A percentile compares a stretch with the other conserved stretches of the same genome.
Conservation (phyloP, 2,329 filamentous ascomycete species). For the Rhinocladiella similis region DNA sequence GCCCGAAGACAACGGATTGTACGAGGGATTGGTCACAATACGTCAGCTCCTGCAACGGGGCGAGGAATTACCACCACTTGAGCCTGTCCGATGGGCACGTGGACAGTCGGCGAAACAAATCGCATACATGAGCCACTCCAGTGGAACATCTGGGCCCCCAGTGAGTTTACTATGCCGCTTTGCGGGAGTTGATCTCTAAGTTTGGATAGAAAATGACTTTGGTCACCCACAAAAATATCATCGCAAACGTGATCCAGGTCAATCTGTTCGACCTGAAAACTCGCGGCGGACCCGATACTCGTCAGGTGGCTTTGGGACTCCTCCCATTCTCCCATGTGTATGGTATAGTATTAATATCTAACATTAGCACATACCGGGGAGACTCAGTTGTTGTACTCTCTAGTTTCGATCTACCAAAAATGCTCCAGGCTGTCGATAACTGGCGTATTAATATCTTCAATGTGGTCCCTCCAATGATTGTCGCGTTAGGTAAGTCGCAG, state of each 20-base stretch:
- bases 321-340: constrained; percentile 83
- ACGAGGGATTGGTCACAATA: constrained; percentile 58
- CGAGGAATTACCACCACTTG: constrained; percentile 38
- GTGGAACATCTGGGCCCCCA: constrained; percentile 77
- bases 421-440: constrained; percentile 65
- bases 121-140: constrained; percentile 77
- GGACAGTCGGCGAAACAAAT: constrained; percentile 57
- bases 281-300: constrained; percentile 46
- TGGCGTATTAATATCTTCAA: constrained; percentile 68
- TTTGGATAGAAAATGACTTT: constrained; percentile 87
- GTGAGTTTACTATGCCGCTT: no score
- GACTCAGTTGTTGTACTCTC: constrained; percentile 71
- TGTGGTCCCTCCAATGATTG: constrained; percentile 78
- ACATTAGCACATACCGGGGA: constrained; percentile 66
- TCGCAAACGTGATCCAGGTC: constrained; percentile 59
- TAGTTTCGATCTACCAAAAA: constrained; percentile 71
- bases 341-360: constrained; percentile 69
- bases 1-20: constrained; percentile 41
- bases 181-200: no score
- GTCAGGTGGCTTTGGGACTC: constrained; percentile 63
- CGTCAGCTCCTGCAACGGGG: constrained; percentile 68
- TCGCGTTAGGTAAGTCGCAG: constrained; percentile 68
- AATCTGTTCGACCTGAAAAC: constrained; percentile 48
- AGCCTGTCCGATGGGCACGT: constrained; percentile 40
- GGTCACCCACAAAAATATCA: constrained; percentile 72